These are phyloP conservation scores for Amaranthus tricolor DNA, from an alignment of 179 eudicot genomes.

Conservation along the genomic window DNA sequence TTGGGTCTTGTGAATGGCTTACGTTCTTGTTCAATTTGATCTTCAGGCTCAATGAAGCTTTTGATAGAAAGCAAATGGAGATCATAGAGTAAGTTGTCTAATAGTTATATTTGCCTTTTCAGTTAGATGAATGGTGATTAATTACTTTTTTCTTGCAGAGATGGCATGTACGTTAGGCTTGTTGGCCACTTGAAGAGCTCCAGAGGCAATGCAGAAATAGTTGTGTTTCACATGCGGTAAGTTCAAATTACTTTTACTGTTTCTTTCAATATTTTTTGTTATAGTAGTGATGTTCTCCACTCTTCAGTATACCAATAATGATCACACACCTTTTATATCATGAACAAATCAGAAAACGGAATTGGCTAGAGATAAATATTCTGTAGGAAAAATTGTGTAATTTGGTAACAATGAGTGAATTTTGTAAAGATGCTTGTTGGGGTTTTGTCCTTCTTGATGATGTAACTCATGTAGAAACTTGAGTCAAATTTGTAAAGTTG, in stretches of 20 bases:
- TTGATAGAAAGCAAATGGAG: conserved; percentile 77
- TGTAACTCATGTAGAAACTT: no score
- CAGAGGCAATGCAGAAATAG: conserved; percentile 60
- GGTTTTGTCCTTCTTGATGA: not conserved
- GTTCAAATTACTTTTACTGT: not conserved
- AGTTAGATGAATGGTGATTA: not conserved
- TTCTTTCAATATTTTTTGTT: not conserved
- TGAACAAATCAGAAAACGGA: not conserved
- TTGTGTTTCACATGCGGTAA: conserved; percentile 71
- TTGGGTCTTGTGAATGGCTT: not conserved
- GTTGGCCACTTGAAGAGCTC: conserved; percentile 69
- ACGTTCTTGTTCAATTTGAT: conserved; percentile 1
- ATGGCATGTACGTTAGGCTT: conserved; percentile 69
- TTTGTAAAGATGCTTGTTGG: not conserved
- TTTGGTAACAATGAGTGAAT: not conserved
- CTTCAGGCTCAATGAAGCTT: conserved; percentile 68
- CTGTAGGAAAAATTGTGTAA: no score
- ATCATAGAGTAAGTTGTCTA: conserved; percentile 51
- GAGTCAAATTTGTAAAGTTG: no score
- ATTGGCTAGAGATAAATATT: no score
- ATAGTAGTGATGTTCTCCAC: not conserved
- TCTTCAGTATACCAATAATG: not conserved
- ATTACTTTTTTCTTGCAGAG: conserved; percentile 37
- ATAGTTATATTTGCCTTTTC: not conserved
- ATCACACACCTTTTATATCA: not conserved